Percentiles rank a stretch among this genome's conserved stretches.
These are phyloP conservation scores for Abrus pulchellus DNA, from an alignment of 306 rosid genomes.

Conservation along the genomic window DNA sequence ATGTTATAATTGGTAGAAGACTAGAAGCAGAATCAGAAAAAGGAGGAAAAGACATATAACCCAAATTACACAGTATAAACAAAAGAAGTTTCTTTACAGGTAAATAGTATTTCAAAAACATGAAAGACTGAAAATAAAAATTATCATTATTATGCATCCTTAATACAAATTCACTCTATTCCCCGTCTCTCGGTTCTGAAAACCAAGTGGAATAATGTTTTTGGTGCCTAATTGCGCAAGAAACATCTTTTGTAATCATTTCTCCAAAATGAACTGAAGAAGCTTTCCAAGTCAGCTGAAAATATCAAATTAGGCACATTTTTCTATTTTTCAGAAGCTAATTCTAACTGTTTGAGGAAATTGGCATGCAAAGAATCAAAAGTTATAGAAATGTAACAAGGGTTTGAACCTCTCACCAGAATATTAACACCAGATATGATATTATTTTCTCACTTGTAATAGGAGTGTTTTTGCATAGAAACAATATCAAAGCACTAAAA, in stretches of 20 bases:
- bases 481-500: constrained; percentile 16
- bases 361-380: not conserved
- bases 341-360: not conserved
- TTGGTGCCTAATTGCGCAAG: constrained; percentile 3
- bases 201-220: constrained; percentile 1
- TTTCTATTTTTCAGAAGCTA: not conserved
- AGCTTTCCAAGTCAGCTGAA: not conserved
- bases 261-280: not conserved
- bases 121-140: constrained; percentile 2
- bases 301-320: not conserved
- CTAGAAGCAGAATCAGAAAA: constrained; percentile 8
- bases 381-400: not conserved
- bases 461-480: not conserved
- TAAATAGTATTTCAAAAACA: constrained; percentile 1
- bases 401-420: not conserved
- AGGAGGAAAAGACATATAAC: not conserved
- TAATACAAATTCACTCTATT: not conserved
- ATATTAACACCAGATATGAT: constrained; percentile 34
- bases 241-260: not conserved
- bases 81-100: not conserved
- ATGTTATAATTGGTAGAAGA: not conserved
- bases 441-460: constrained; percentile 24
- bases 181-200: constrained; percentile 16
- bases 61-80: constrained; percentile 15
- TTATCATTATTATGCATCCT: constrained; percentile 17